Evolutionary conservation across 2,329 filamentous ascomycete species (phyloP), one percentile per base, ranked within the genome.

Genomic region (Chaetomium globosum): DNA sequence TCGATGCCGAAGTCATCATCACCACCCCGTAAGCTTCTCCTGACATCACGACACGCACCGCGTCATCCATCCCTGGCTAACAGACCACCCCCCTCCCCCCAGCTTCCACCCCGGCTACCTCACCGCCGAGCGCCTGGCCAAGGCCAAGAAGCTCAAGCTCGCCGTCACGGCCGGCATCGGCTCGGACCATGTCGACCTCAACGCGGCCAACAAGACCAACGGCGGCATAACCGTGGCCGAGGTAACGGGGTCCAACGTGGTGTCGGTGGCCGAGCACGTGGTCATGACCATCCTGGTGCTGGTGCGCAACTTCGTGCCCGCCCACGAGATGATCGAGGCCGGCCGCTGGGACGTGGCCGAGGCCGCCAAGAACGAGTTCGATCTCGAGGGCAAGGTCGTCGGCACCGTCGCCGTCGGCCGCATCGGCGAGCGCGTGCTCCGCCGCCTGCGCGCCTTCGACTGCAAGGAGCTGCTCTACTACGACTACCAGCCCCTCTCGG

Each of bases 401-500:
- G 95, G 95, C 75, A 99, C 95, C 77, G 95, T 99, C 66, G 95
- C 91, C 75, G 93, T 98, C 69, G 95, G 95, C 79, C 92, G 95
- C 78, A 99, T 99, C 75, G 95, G 95, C 75, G 93, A 98, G 88
- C 93, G 95, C 81, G 95, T 99, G 65, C 88, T 99, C 73, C 91
- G 94, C 80, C 89, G 95, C 72, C 89, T 99, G 75, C 96, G 96
- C 88, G 84, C 93, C 72, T 99, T 99, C 77, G 94, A 97, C 85
- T 99, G 95, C 92, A 97, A 97, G 89, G 94, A 98, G 86, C 87
- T 99, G 59, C 87, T 98, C 70, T 99, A 99, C 91, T 98, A 91
- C 79, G 95, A 99, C 84, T 99, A 99, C 90, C 95, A 99, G 86
- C 93, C 94, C 60, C 85, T 99, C 71, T 85, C 82, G 67, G 76